phyloP scores from a whole-genome alignment of 345 rosid genomes.

The Moringa oleifera region DNA sequence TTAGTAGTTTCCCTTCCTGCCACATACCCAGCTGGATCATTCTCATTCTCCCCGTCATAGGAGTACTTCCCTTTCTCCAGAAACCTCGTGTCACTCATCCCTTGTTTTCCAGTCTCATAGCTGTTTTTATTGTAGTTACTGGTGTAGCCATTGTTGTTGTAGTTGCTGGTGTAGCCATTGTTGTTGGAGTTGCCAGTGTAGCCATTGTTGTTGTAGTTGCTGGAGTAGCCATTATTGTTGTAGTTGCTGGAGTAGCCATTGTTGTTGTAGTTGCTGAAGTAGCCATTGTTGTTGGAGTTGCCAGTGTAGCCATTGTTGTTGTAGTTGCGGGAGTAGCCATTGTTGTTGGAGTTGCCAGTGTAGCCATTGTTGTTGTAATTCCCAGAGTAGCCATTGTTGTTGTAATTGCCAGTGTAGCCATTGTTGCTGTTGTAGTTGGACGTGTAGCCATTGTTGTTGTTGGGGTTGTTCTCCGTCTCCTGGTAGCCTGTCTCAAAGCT shows the following conservation, averaged over 20 bases:
- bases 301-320: too few species aligned
- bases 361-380: constrained; percentile 19
- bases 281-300: too few species aligned
- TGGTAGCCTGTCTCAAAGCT: constrained; percentile 17
- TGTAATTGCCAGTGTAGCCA: constrained; percentile 15
- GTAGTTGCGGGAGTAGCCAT: too few species aligned
- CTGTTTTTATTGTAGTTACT: constrained; percentile 9
- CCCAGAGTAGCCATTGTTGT: too few species aligned
- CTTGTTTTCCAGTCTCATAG: constrained; percentile 36
- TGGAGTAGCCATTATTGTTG: constrained; percentile 17
- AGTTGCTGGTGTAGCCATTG: constrained; percentile 19
- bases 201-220: constrained; percentile 17
- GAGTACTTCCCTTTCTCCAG: constrained; percentile 43
- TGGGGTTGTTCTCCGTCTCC: not conserved
- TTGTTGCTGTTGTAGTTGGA: constrained; percentile 11
- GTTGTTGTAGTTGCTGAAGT: constrained; percentile 14
- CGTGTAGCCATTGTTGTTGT: constrained; percentile 20
- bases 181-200: constrained; percentile 14
- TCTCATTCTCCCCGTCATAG: constrained; percentile 19
- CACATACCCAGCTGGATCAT: constrained; percentile 10
- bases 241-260: constrained; percentile 12
- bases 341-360: too few species aligned
- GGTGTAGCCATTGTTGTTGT: constrained; percentile 5
- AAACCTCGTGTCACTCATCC: constrained; percentile 61
- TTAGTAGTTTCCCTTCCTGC: constrained; percentile 7